These are phyloP conservation scores for Plasmodium blacklocki DNA, from an alignment of 169 alveolate genomes.

Conservation along the genomic window DNA sequence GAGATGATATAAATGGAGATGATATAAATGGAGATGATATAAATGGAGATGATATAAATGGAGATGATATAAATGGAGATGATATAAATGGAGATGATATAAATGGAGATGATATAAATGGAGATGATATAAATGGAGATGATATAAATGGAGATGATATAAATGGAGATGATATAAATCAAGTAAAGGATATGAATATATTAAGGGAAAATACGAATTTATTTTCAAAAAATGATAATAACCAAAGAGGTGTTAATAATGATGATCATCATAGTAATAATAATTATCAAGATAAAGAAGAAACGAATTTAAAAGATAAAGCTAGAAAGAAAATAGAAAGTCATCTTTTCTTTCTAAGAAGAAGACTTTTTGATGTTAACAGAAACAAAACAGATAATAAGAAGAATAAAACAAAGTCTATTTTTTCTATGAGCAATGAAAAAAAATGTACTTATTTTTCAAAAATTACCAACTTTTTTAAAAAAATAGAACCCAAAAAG, in stretches of 20 bases:
- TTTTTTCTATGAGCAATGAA: constrained; percentile 9
- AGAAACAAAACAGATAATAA: neutral
- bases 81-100: neutral
- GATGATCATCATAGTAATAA: neutral
- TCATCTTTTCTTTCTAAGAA: neutral
- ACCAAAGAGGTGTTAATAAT: neutral
- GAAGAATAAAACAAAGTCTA: neutral
- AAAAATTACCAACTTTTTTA: constrained; percentile 40
- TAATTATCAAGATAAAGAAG: neutral
- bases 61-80: neutral
- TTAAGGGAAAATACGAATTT: neutral
- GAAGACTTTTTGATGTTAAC: neutral
- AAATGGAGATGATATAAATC: neutral
- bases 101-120: neutral
- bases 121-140: neutral
- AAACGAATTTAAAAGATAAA: constrained; percentile 13
- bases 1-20: neutral
- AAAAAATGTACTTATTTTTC: constrained; percentile 19
- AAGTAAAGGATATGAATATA: neutral
- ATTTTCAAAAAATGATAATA: neutral
- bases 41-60: neutral
- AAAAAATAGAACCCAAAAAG: constrained; percentile 7
- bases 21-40: neutral
- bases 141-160: neutral
- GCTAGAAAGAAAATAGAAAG: neutral